Base-by-base conservation (phyloP, 225 moss, liverwort and hornwort species). In the Takakia lepidozioides region DNA sequence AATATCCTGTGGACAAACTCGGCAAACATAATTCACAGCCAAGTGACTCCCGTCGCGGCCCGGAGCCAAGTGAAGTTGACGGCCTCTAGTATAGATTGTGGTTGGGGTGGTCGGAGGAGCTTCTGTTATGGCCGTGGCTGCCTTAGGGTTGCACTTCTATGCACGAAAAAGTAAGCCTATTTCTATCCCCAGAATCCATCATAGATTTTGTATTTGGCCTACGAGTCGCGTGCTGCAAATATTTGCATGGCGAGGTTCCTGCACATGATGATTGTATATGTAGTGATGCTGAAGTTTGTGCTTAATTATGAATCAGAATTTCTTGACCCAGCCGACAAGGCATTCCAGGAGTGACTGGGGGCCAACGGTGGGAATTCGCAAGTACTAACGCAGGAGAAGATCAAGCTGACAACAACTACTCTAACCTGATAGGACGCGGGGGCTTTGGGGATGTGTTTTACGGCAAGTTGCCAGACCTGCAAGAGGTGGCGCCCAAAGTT, bases 161-260 rank as follows among this genome's bases (percentile, higher is more conserved):
- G 64, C 59, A 39, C 55, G 65, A 20, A 39, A 49, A 65, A 65
- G 70, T 70, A 70, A 70, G 70, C 39, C 54, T 51, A 27, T 54
- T 25, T 49, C 22, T 14, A 8, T 8, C 29, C 26, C 53, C 20
- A 17, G 39, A 4, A 5, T 19, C 16, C 6, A 19, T 43, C 42
- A 14, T 41, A 15, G 40, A n/a, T n/a, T n/a, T n/a, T n/a, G n/a
- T n/a, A n/a, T n/a, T n/a, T n/a, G n/a, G n/a, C n/a, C n/a, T n/a
- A n/a, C n/a, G n/a, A n/a, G n/a, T n/a, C n/a, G n/a, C n/a, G n/a
- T n/a, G n/a, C n/a, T n/a, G n/a, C n/a, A n/a, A n/a, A n/a, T n/a
- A n/a, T n/a, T n/a, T n/a, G 34, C 40, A 16, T 41, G 40, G 40
- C 15, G 40, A n/a, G n/a, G n/a, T n/a, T n/a, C n/a, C n/a, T n/a